Conservation (phyloP, 768 basidiomycete species). For the Rhodotorula diobovata region DNA sequence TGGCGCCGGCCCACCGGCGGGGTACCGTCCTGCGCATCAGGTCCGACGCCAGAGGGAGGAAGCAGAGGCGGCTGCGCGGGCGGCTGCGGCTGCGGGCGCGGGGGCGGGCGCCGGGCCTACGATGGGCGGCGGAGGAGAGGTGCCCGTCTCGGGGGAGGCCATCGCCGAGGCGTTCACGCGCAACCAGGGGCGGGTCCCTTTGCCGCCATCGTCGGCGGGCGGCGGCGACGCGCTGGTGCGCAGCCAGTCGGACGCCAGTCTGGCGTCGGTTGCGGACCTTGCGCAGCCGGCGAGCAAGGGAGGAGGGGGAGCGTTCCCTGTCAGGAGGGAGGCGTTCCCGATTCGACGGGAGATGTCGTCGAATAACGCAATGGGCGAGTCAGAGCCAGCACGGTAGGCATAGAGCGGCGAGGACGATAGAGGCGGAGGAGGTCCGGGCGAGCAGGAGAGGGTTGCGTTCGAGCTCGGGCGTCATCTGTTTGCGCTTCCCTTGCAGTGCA, state of each 20-base stretch:
- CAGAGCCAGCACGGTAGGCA: background rate
- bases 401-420: too few species aligned
- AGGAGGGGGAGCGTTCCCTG: background rate
- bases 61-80: background rate
- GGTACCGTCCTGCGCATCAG: conserved; percentile 1
- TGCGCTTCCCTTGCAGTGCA: background rate
- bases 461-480: too few species aligned
- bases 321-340: background rate
- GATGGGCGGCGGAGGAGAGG: background rate
- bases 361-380: too few species aligned
- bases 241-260: too few species aligned
- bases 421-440: too few species aligned
- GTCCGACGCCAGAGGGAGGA: conserved; percentile 8
- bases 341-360: too few species aligned
- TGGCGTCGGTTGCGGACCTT: background rate
- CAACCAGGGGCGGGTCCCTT: background rate
- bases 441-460: too few species aligned
- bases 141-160: background rate
- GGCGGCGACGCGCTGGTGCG: background rate
- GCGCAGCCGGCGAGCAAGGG: background rate
- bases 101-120: background rate
- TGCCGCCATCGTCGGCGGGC: too few species aligned
- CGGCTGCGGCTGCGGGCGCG: background rate
- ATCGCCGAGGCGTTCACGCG: conserved; percentile 8
- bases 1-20: background rate